These are phyloP conservation scores for Penicillium sp. DNA, from an alignment of 2,329 filamentous ascomycete species.

Conservation along the genomic window DNA sequence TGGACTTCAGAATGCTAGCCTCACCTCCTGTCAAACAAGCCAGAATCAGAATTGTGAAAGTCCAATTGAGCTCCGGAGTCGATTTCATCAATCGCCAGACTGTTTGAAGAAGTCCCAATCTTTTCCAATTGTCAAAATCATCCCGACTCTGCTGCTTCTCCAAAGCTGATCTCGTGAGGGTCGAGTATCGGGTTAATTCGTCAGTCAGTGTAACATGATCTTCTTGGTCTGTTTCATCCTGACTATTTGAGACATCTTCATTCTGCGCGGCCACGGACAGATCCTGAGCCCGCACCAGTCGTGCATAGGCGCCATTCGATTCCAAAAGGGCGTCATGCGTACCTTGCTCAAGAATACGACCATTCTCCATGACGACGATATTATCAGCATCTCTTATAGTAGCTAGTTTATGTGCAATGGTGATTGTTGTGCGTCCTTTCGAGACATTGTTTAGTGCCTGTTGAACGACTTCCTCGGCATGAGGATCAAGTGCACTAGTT, in stretches of 20 bases:
- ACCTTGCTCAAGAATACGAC: conserved; percentile 46
- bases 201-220: not conserved
- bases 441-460: conserved; percentile 73
- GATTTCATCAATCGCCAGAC: conserved; percentile 1
- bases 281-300: conserved; percentile 49
- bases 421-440: conserved; percentile 46
- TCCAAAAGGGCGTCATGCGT: conserved; percentile 40
- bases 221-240: not conserved
- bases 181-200: conserved; percentile 2
- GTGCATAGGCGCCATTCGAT: conserved; percentile 35
- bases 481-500: conserved; percentile 82
- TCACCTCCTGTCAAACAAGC: conserved; percentile 4
- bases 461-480: conserved; percentile 82
- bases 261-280: conserved; percentile 30
- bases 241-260: conserved; percentile 11
- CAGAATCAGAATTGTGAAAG: not conserved
- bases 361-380: conserved; percentile 47
- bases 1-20: not conserved
- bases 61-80: conserved; percentile 3
- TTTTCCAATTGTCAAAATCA: conserved; percentile 10
- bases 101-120: conserved; percentile 2
- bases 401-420: conserved; percentile 47
- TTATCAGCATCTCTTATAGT: conserved; percentile 47
- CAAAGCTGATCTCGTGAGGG: not conserved
- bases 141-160: conserved; percentile 1